Conservation (phyloP, 345 rosid species). For the Syzygium grande region DNA sequence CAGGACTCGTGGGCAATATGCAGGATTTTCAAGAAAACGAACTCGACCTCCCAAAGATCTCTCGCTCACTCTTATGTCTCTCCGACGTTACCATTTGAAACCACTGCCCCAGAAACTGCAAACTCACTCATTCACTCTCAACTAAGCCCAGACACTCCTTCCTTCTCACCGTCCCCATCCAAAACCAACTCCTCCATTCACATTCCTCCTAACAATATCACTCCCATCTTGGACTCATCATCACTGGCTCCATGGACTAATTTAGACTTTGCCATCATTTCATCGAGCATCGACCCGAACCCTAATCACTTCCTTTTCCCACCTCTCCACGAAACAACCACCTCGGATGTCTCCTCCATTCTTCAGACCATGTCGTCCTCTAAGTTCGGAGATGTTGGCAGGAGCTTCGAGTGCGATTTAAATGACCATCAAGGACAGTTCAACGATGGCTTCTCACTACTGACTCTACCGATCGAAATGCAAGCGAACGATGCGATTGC, state of each 20-base stretch:
- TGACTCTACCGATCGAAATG: not conserved
- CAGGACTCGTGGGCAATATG: constrained; percentile 98
- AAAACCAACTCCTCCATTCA: not conserved
- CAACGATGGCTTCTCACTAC: not conserved
- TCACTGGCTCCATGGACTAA: not conserved
- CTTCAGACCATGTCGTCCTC: constrained; percentile 47
- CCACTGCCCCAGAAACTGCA: not conserved
- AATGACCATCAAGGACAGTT: not conserved
- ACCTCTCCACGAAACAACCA: not conserved
- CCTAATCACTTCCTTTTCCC: not conserved
- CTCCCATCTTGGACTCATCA: not conserved
- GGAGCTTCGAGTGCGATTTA: not conserved
- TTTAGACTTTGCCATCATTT: not conserved
- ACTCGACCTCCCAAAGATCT: constrained; percentile 58
- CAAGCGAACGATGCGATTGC: not conserved
- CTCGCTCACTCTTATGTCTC: constrained; percentile 34
- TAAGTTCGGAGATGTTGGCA: constrained; percentile 26
- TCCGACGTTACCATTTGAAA: constrained; percentile 32
- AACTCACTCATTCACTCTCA: constrained; percentile 7
- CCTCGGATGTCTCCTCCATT: constrained; percentile 19
- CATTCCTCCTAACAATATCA: not conserved
- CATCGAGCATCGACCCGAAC: not conserved
- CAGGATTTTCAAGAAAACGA: constrained; percentile 85
- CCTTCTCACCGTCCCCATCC: not conserved
- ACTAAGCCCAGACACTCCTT: constrained; percentile 10